Conservation (phyloP, 805 yeast genomes). For the Zygosaccharomyces bailii region DNA sequence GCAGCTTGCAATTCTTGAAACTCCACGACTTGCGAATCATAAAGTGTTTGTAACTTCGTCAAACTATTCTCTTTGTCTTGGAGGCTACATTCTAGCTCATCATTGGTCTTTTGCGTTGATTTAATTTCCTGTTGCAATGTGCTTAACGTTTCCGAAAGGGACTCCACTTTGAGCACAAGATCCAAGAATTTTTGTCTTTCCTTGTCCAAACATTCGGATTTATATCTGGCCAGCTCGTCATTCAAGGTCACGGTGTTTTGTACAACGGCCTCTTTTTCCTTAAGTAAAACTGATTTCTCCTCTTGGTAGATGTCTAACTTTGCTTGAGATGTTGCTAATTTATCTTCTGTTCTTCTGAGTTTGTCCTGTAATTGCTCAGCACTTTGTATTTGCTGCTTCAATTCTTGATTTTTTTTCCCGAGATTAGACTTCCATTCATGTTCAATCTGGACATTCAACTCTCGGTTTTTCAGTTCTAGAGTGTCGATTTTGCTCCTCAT, state of each 20-base stretch:
- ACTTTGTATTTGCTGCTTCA: conserved; percentile 1
- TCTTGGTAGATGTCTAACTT: conserved; percentile 9
- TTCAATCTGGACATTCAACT: conserved; percentile 14
- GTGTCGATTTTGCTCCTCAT: conserved; percentile 7
- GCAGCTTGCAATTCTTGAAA: conserved; percentile 3
- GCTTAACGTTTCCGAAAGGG: background rate
- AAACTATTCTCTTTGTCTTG: conserved; percentile 6
- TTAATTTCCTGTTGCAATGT: conserved; percentile 9
- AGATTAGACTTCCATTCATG: conserved; percentile 16
- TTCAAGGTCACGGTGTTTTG: conserved; percentile 9
- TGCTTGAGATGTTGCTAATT: conserved; percentile 6
- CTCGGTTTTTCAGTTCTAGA: conserved; percentile 4
- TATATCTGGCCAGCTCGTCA: conserved; percentile 11
- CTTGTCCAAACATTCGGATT: conserved; percentile 6
- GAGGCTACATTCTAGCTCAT: conserved; percentile 3
- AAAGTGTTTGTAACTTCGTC: conserved; percentile 1
- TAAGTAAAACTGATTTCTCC: conserved; percentile 9
- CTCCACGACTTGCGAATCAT: conserved; percentile 4
- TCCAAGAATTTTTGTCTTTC: conserved; percentile 11
- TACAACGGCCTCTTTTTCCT: conserved; percentile 11
- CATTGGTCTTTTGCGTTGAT: conserved; percentile 2
- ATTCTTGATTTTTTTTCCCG: conserved; percentile 10
- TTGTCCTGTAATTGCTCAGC: conserved; percentile 6
- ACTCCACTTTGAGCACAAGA: conserved; percentile 9
- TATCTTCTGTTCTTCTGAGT: conserved; percentile 6